Percentiles rank a stretch among this genome's conserved stretches.
Conservation (phyloP, 2,329 filamentous ascomycete species). For the Ascochyta rabiei region DNA sequence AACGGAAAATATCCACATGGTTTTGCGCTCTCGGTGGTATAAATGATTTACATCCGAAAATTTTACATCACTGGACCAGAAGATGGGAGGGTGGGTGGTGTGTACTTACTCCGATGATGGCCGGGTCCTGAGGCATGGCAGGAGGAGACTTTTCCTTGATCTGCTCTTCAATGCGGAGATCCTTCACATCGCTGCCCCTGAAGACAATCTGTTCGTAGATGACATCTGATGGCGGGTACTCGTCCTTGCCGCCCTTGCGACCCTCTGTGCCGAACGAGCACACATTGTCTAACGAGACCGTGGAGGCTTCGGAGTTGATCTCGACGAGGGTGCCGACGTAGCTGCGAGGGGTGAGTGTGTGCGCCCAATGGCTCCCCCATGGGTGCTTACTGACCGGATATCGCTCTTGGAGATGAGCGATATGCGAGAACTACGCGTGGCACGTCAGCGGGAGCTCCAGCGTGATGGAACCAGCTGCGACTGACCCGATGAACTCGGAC, state of each 20-base stretch:
- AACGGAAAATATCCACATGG: slow-evolving; percentile 97
- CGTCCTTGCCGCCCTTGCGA: slow-evolving; percentile 78
- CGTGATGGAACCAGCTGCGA: slow-evolving; percentile 45
- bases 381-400: slow-evolving; percentile 73
- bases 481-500: slow-evolving; percentile 67
- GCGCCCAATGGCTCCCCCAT: slow-evolving; percentile 23
- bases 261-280: slow-evolving; percentile 93
- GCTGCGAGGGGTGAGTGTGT: slow-evolving; percentile 56
- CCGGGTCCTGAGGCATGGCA: slow-evolving; percentile 88
- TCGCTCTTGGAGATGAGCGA: slow-evolving; percentile 97
- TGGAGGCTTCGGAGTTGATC: slow-evolving; percentile 97
- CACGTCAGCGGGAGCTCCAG: slow-evolving; percentile 45
- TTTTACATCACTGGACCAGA: slow-evolving; percentile 79
- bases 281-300: slow-evolving; percentile 96
- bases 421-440: slow-evolving; percentile 76
- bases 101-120: slow-evolving; percentile 91
- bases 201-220: slow-evolving; percentile 99
- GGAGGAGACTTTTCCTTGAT: slow-evolving; percentile 74
- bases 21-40: slow-evolving; percentile 90
- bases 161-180: slow-evolving; percentile 88
- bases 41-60: slow-evolving; percentile 94
- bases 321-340: slow-evolving; percentile 96
- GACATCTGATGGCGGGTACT: slow-evolving; percentile 82
- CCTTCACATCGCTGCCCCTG: slow-evolving; percentile 96
- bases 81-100: slow-evolving; percentile 16